Conservation (phyloP, 768 basidiomycete species). For the Leccinum variicolor region DNA sequence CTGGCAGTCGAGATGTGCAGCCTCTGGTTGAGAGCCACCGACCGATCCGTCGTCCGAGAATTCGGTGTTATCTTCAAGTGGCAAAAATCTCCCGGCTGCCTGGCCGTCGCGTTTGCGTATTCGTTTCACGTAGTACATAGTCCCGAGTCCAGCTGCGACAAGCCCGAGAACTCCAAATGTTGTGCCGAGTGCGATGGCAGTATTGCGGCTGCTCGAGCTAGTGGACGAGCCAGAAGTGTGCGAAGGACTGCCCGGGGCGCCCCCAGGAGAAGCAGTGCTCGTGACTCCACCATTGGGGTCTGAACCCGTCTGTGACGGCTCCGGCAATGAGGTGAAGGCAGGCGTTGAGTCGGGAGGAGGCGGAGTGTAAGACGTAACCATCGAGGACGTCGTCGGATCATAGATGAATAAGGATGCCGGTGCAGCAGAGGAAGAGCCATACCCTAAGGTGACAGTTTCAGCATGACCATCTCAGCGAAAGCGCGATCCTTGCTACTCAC, state of each 20-base stretch:
- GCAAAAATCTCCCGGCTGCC: slow-evolving; percentile 12
- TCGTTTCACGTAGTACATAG: slow-evolving; percentile 45
- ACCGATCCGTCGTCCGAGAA: slow-evolving; percentile 6
- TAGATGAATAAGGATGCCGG: slow-evolving; percentile 56
- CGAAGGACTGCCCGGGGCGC: slow-evolving; percentile 14
- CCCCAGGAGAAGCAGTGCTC: slow-evolving; percentile 6
- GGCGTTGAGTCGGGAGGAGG: slow-evolving; percentile 28
- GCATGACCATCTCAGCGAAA: not conserved
- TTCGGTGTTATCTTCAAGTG: slow-evolving; percentile 21
- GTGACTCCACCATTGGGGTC: slow-evolving; percentile 6
- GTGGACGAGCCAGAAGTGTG: slow-evolving; percentile 9
- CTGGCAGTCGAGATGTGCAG: slow-evolving; percentile 1
- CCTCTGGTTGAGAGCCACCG: slow-evolving; percentile 5
- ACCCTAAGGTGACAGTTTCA: slow-evolving; percentile 25
- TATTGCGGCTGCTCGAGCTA: slow-evolving; percentile 25
- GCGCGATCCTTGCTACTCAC: slow-evolving; percentile 40
- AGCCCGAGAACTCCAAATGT: slow-evolving; percentile 59
- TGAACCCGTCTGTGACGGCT: slow-evolving; percentile 31
- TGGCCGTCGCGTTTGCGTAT: slow-evolving; percentile 9
- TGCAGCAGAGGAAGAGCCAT: slow-evolving; percentile 37
- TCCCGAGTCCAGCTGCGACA: slow-evolving; percentile 38
- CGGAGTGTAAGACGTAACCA: slow-evolving; percentile 42
- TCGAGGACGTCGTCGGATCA: slow-evolving; percentile 33
- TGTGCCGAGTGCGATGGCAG: slow-evolving; percentile 59
- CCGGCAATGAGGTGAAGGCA: slow-evolving; percentile 33